These are phyloP conservation scores for Xylaria digitata DNA, from an alignment of 2,329 filamentous ascomycete species.

Conservation along the genomic window DNA sequence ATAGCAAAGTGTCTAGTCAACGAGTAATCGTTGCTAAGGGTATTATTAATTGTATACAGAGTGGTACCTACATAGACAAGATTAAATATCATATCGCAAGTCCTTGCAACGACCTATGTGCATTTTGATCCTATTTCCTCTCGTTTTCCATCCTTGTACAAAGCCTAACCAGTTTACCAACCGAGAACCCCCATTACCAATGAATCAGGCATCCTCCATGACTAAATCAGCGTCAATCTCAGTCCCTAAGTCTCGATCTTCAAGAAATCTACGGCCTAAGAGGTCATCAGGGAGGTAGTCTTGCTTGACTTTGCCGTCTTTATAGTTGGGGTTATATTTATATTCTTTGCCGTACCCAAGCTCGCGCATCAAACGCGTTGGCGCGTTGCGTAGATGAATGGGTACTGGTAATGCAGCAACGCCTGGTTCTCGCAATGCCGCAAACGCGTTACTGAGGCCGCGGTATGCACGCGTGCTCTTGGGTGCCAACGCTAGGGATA, in stretches of 20 bases:
- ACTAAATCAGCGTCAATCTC: conserved; percentile 77
- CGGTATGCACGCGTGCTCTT: conserved; percentile 92
- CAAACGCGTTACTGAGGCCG: conserved; percentile 81
- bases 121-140: conserved; percentile 5
- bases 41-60: conserved; percentile 20
- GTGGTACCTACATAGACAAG: conserved; percentile 20
- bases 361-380: conserved; percentile 92
- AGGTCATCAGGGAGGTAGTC: conserved; percentile 89
- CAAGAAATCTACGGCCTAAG: conserved; percentile 77
- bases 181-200: conserved; percentile 8
- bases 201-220: conserved; percentile 50
- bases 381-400: conserved; percentile 89
- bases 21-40: neutral
- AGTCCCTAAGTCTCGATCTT: conserved; percentile 81
- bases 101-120: conserved; percentile 4
- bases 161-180: conserved; percentile 4
- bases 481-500: conserved; percentile 81
- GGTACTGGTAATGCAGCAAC: conserved; percentile 85
- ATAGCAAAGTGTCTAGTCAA: neutral
- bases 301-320: conserved; percentile 83
- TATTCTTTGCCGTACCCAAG: conserved; percentile 91
- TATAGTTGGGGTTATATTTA: conserved; percentile 95
- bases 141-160: conserved; percentile 14
- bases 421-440: conserved; percentile 83
- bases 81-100: conserved; percentile 1